Evolutionary conservation across 139 green algal species (phyloP).

Genomic region (Dunaliella sp.): DNA sequence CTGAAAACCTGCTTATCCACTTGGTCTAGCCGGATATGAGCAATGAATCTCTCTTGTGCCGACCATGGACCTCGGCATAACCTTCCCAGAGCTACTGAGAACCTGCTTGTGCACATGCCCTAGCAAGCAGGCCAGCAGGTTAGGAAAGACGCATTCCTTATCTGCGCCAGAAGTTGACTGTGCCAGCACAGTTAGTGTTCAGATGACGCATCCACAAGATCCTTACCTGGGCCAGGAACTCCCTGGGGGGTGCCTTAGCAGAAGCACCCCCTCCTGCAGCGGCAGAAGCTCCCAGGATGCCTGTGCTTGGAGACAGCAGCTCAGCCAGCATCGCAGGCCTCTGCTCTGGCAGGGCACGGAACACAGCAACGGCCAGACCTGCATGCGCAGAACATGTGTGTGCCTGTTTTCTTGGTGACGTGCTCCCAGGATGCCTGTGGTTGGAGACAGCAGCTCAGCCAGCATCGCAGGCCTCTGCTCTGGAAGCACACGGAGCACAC

Average conservation of each 20-base stretch:
- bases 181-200: no score
- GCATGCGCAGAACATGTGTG: background rate
- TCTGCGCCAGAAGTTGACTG: no score
- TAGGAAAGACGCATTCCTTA: no score
- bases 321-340: conserved; percentile 51
- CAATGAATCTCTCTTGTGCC: no score
- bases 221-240: conserved; percentile 22
- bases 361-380: conserved; percentile 44
- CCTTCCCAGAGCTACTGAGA: no score
- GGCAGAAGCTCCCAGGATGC: conserved; percentile 13
- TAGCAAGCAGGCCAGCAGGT: no score
- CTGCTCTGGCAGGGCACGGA: conserved; percentile 37
- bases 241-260: background rate
- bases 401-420: no score
- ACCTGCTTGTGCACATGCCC: no score
- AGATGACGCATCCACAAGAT: no score
- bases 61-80: no score
- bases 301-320: conserved; percentile 43
- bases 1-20: no score
- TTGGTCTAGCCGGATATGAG: no score
- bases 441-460: conserved; percentile 24
- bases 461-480: conserved; percentile 18
- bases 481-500: conserved; percentile 42
- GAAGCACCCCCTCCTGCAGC: background rate
- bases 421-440: conserved; percentile 27